Percentiles rank a stretch among this genome's conserved stretches.
These are phyloP conservation scores for Starmera amethionina DNA, from an alignment of 805 yeast genomes.

Conservation along the genomic window DNA sequence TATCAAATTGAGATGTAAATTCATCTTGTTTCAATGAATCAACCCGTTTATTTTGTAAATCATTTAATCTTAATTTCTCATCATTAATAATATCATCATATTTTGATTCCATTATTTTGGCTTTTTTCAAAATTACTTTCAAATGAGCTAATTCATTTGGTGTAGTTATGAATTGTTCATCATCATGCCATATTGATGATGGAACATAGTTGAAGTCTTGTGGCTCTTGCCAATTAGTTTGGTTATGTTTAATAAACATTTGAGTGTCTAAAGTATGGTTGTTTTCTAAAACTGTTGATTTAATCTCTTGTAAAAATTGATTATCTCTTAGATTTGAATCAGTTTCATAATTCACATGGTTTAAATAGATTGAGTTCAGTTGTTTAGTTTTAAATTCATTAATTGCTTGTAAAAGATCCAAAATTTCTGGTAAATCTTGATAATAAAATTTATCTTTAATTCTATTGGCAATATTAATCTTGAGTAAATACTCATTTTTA, in stretches of 20 bases:
- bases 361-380: conserved; percentile 56
- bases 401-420: conserved; percentile 77
- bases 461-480: conserved; percentile 78
- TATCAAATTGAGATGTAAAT: conserved; percentile 38
- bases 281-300: conserved; percentile 55
- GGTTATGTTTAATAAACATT: conserved; percentile 89
- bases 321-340: conserved; percentile 33
- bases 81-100: conserved; percentile 20
- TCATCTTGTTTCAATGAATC: conserved; percentile 31
- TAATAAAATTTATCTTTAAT: conserved; percentile 86
- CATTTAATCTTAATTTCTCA: conserved; percentile 21
- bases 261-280: conserved; percentile 67
- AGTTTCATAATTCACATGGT: conserved; percentile 55
- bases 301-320: conserved; percentile 38
- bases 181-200: conserved; percentile 95
- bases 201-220: conserved; percentile 78
- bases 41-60: conserved; percentile 20
- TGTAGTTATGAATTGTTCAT: conserved; percentile 57
- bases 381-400: conserved; percentile 70
- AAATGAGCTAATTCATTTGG: conserved; percentile 45
- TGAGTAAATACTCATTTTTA: conserved; percentile 77
- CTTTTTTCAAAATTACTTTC: conserved; percentile 37
- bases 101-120: conserved; percentile 21
- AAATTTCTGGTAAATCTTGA: conserved; percentile 85
- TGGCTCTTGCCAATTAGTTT: conserved; percentile 74